A percentile compares a stretch with the other conserved stretches of the same genome.
Evolutionary conservation across 345 rosid species (phyloP).

Genomic region (Corchorus olitorius): DNA sequence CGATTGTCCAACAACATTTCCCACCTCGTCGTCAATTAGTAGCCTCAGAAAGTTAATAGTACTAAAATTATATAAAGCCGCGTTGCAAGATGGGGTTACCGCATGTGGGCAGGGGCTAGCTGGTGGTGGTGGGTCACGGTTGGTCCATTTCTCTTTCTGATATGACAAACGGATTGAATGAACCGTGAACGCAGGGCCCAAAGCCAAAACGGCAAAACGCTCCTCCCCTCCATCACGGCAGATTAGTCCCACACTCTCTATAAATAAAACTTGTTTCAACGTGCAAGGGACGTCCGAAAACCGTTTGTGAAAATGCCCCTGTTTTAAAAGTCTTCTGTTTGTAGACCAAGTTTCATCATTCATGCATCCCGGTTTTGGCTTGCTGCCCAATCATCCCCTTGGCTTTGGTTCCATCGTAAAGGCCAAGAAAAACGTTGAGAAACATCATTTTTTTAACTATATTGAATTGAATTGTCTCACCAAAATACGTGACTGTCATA

Average conservation of each 20-base stretch:
- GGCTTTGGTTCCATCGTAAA: background rate
- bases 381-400: background rate
- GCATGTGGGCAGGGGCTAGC: background rate
- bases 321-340: background rate
- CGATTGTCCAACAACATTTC: too few relatives aligned
- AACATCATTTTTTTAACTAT: background rate
- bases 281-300: background rate
- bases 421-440: background rate
- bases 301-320: background rate
- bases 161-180: background rate
- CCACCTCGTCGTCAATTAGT: too few relatives aligned
- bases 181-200: background rate
- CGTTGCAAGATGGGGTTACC: background rate
- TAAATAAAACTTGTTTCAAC: background rate
- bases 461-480: background rate
- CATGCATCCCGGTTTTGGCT: background rate
- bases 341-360: background rate
- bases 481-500: background rate
- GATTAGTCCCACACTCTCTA: too few relatives aligned
- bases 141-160: constrained; percentile 5
- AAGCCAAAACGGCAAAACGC: background rate
- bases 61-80: too few relatives aligned
- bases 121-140: background rate
- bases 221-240: constrained; percentile 1
- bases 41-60: too few relatives aligned